phyloP scores from a whole-genome alignment of 768 basidiomycete species.

The Jaapia argillacea region DNA sequence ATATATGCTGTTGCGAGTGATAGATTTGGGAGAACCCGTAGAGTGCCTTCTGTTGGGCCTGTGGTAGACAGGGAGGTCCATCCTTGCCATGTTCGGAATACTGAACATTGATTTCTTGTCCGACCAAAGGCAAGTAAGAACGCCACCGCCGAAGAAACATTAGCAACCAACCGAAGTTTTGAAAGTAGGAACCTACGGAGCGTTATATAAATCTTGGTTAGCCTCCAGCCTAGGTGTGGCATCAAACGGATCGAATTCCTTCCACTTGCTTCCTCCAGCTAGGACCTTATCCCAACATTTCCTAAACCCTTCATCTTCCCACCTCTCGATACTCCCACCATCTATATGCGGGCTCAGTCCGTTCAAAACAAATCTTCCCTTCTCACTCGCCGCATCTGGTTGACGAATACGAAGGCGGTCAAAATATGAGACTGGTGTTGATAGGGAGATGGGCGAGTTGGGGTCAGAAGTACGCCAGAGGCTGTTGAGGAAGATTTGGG shows the following conservation, averaged over 20 bases:
- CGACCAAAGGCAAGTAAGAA: too few species aligned
- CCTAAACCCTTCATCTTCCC: constrained; percentile 38
- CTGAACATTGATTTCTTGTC: constrained; percentile 56
- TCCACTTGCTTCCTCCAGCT: constrained; percentile 31
- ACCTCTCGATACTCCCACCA: constrained; percentile 31
- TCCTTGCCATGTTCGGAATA: constrained; percentile 49
- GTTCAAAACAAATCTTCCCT: constrained; percentile 31
- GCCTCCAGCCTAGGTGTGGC: constrained; percentile 36
- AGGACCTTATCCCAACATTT: constrained; percentile 34
- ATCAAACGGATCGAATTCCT: constrained; percentile 39
- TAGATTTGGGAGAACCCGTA: constrained; percentile 51
- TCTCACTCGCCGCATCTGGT: constrained; percentile 64
- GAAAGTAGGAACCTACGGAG: too few species aligned
- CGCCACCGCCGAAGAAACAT: too few species aligned
- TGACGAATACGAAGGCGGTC: constrained; percentile 67
- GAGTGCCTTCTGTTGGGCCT: constrained; percentile 50
- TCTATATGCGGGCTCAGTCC: constrained; percentile 31
- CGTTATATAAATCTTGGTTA: constrained; percentile 51
- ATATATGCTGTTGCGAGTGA: constrained; percentile 47
- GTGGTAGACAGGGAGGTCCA: constrained; percentile 46
- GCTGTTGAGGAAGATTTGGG: constrained; percentile 46
- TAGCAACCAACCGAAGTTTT: too few species aligned
- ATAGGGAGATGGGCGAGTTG: constrained; percentile 31
- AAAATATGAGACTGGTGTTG: constrained; percentile 62
- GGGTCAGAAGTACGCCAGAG: constrained; percentile 48